Evolutionary conservation across 768 basidiomycete species (phyloP), one percentile per base, ranked within the genome.

Genomic region (Roridomyces roridus): DNA sequence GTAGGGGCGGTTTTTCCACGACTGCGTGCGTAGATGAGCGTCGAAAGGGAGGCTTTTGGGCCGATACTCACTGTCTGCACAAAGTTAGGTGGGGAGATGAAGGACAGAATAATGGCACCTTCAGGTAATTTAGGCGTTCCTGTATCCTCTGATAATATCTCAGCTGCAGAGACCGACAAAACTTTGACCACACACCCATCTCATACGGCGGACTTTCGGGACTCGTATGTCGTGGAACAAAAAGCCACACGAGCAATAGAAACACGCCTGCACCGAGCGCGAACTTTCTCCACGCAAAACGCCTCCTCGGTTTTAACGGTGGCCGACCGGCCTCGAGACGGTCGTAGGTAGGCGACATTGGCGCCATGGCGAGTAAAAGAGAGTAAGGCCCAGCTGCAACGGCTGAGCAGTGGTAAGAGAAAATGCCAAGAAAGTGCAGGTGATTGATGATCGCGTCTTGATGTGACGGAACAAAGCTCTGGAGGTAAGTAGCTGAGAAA

Each of bases 231-330:
- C 81, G 60, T 7, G 89, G 88, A 8, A 84, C 83, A 68, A 90
- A 83, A 51, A 91, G 73, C 79, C 85, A 92, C 24, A 92, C 82
- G 40, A 89, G 66, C 9, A 74, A 78, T 55, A 91, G 74, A 41
- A 90, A 68, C 1, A 84, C 68, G 2, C 69, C 78, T 47, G 84
- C 86, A 4, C 77, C 87, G 7, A 90, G 68, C 4, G 80, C 83
- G 51, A 90, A 80, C 73, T 84, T 88, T 70, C 85, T 90, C 89
- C 89, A 91, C 18, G 69, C 76, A 56, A 80, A 77, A 0, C 72
- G 67, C 44, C 67, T 69, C 36, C 59, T 64, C 23, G 52, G 62
- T 17, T 37, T 60, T 21, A 59, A 57, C 20, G 84, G 81, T 5
- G 86, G 85, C 70, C 83, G 76, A 15, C 86, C 86, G 34, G 81